Evolutionary conservation across 1,139 yeast genomes (phyloP), one percentile per base, ranked within the genome.

Genomic region (Suhomyces panamericanus): DNA sequence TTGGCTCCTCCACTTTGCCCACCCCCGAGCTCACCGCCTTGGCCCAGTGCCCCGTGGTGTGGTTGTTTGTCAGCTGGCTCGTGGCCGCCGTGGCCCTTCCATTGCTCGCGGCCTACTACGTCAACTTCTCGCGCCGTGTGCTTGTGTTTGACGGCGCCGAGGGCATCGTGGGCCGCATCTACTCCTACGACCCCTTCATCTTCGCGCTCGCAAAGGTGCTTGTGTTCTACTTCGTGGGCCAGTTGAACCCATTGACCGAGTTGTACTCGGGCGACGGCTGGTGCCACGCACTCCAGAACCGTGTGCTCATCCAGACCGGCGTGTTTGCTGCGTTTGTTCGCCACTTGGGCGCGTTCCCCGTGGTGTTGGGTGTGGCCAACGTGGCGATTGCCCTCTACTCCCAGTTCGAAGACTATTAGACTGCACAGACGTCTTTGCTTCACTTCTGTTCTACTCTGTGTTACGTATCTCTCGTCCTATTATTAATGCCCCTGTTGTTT

Each of bases 131-230:
- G 47, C 70, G 75, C 55, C 67, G 77, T 65, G 63, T 73, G 47
- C 48, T 49, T 27, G 53, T 47, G 17, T 49, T 52, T 32, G 60
- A 51, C 17, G 62, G 57, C 39, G 56, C 50, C 30, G 51, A 52
- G 24, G 56, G 52, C 3, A 63, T 64, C 32, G 60, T 67, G 41
- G 73, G 67, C 49, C 70, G 75, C 52, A 77, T 75, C 43, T 71
- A 70, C 63, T 64, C 61, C 44, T 73, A 64, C 59, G 87, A 82
- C 61, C 86, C 87, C 31, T 73, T 81, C 53, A 69, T 77, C 47
- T 82, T 79, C 63, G 80, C 81, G 47, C 62, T 81, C 52, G 49
- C 72, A 47, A 80, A 81, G 59, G 63, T 77, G 34, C 58, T 81
- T 50, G 56, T 77, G 35, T 73, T 69, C 55, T 78, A 74, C 66